Conservation (phyloP, 208 protist species). For the Crithidia acanthocephali region DNA sequence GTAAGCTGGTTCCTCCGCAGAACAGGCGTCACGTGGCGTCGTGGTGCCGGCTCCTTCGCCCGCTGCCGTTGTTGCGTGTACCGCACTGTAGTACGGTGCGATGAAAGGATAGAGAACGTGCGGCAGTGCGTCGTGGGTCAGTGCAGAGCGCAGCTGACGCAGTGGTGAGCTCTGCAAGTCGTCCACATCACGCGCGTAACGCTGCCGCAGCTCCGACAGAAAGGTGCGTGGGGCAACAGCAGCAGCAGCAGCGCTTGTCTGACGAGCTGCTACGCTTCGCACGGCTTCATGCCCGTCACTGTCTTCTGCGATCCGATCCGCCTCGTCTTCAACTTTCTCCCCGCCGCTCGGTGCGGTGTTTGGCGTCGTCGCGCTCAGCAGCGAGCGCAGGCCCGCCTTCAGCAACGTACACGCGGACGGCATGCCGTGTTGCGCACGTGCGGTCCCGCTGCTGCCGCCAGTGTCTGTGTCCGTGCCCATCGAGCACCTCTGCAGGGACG, state of each 20-base stretch:
- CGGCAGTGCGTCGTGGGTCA: constrained; percentile 9
- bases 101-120: constrained; percentile 12
- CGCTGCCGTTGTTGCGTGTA: not conserved
- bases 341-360: not conserved
- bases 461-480: not conserved
- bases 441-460: not conserved
- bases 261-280: no score
- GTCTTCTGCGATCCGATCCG: not conserved
- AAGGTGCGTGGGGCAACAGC: constrained; percentile 38
- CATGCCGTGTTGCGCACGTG: not conserved
- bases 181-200: not conserved
- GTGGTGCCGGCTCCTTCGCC: no score
- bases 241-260: not conserved
- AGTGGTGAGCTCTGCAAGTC: not conserved
- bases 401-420: not conserved
- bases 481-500: constrained; percentile 8
- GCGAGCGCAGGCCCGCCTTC: not conserved
- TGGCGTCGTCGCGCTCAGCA: not conserved
- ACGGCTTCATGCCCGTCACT: not conserved
- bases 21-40: no score
- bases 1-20: not conserved
- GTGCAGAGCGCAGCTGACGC: constrained; percentile 5
- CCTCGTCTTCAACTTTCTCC: not conserved
- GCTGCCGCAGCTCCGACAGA: constrained; percentile 27
- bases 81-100: constrained; percentile 1